These are phyloP conservation scores for Cyberlindnera meyerae DNA, from an alignment of 805 yeast species.

Conservation along the genomic window DNA sequence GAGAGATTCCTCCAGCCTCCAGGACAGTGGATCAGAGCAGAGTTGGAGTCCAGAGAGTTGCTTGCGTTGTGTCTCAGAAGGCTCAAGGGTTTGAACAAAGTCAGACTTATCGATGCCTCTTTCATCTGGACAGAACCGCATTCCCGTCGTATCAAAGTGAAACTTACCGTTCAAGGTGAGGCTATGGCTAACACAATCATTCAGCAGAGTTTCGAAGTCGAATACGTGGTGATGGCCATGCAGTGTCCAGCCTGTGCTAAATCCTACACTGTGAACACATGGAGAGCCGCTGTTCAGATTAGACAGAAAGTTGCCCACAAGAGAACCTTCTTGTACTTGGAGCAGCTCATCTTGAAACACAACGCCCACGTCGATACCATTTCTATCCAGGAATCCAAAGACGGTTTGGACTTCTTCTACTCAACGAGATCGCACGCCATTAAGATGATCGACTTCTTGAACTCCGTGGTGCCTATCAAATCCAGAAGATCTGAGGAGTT, in stretches of 20 bases:
- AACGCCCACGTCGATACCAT: conserved; percentile 93
- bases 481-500: conserved; percentile 85
- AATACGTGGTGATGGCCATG: conserved; percentile 87
- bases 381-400: conserved; percentile 86
- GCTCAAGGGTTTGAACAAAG: conserved; percentile 80
- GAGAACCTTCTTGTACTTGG: conserved; percentile 92
- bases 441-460: conserved; percentile 87
- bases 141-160: conserved; percentile 87
- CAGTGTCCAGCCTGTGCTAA: conserved; percentile 99
- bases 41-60: conserved; percentile 86
- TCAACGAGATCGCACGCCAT: conserved; percentile 85
- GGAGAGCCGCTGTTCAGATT: conserved; percentile 97
- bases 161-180: conserved; percentile 94
- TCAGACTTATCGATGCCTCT: conserved; percentile 85
- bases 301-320: conserved; percentile 97
- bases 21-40: conserved; percentile 85
- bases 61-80: conserved; percentile 86
- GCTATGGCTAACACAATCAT: conserved; percentile 88
- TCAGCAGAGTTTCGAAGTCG: conserved; percentile 93
- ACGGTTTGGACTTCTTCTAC: conserved; percentile 93
- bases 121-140: conserved; percentile 99
- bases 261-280: conserved; percentile 91
- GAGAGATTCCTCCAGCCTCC: conserved; percentile 96
- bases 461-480: conserved; percentile 79
- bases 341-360: conserved; percentile 88